phyloP scores from a whole-genome alignment of 768 basidiomycete genomes.

The Lactarius evosmus region DNA sequence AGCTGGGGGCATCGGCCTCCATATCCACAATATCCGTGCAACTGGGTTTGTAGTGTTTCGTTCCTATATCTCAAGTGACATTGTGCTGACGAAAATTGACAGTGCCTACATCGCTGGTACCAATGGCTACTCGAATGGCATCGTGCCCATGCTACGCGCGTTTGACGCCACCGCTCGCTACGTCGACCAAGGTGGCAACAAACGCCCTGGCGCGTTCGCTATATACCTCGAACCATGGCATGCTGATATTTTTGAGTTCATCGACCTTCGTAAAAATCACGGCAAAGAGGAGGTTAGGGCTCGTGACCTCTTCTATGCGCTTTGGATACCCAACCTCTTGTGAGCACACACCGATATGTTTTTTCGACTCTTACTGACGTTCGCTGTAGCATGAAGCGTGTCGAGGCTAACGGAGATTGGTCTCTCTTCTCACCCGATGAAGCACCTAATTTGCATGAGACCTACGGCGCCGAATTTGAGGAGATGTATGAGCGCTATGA shows the following conservation, averaged over 20 bases:
- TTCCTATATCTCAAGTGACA: constrained; percentile 6
- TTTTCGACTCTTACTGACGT: constrained; percentile 3
- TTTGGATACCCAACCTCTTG: constrained; percentile 98
- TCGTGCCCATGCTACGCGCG: constrained; percentile 98
- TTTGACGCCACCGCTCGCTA: constrained; percentile 98
- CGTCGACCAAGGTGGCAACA: constrained; percentile 98
- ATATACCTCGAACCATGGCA: constrained; percentile 99
- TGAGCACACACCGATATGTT: constrained; percentile 39
- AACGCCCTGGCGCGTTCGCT: constrained; percentile 96
- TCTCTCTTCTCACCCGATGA: constrained; percentile 98
- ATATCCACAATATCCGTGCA: constrained; percentile 94
- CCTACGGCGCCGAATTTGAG: constrained; percentile 88
- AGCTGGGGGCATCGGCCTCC: constrained; percentile 95
- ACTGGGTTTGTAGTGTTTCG: constrained; percentile 60
- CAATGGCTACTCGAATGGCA: constrained; percentile 98
- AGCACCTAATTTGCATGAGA: constrained; percentile 85
- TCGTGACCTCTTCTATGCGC: constrained; percentile 94
- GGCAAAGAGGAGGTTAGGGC: constrained; percentile 98
- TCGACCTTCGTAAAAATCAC: constrained; percentile 97
- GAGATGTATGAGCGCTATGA: constrained; percentile 84
- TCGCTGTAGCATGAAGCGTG: constrained; percentile 83
- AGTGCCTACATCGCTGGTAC: constrained; percentile 99
- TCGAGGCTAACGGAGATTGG: constrained; percentile 88
- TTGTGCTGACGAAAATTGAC: constrained; percentile 4
- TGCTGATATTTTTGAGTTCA: constrained; percentile 93